Evolutionary conservation across 73 alveolate genomes (phyloP).

Genomic region (Stentor roeselii): DNA sequence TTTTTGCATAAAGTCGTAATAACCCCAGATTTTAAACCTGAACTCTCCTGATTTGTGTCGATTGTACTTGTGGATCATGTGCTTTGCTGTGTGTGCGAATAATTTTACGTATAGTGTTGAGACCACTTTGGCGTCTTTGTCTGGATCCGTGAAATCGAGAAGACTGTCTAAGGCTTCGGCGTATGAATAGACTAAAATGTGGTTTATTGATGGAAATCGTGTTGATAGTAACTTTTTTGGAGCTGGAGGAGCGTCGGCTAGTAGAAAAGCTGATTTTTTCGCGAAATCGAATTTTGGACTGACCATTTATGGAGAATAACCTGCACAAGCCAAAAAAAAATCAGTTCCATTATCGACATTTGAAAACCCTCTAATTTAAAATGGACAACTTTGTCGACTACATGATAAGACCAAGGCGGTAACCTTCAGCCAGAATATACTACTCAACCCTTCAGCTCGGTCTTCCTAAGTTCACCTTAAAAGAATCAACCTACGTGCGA

Average conservation of each 20-base stretch:
- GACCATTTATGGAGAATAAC: not conserved
- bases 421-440: not conserved
- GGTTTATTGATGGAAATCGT: not conserved
- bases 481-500: not conserved
- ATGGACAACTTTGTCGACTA: not conserved
- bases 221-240: not conserved
- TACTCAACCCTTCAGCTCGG: conserved; percentile 9
- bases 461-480: not conserved
- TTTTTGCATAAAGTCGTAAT: not conserved
- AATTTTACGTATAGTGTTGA: not conserved
- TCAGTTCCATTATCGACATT: not conserved
- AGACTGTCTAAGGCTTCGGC: not conserved
- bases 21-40: not conserved
- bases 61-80: not conserved
- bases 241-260: not conserved
- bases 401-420: conserved; percentile 4
- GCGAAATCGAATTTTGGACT: not conserved
- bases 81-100: not conserved
- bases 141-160: not conserved
- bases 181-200: not conserved
- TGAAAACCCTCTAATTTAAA: not conserved
- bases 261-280: not conserved
- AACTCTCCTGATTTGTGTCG: not conserved
- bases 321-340: not conserved
- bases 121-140: not conserved